phyloP scores from a whole-genome alignment of 306 rosid species.

The Castanopsis chinensis region DNA sequence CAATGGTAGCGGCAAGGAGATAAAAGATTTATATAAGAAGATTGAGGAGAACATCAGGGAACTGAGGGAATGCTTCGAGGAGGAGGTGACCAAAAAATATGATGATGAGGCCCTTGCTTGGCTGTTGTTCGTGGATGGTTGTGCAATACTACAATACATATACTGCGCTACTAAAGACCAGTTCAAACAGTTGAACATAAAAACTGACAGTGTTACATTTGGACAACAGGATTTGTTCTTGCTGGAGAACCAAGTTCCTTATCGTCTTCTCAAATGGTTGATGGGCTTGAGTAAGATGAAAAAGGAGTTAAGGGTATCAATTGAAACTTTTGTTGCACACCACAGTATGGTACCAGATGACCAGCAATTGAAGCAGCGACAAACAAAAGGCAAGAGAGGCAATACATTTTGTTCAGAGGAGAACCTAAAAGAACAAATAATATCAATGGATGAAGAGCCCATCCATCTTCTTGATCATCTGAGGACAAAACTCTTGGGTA shows the following conservation, averaged over 20 bases:
- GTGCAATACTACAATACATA: constrained; percentile 13
- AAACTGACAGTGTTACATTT: neutral
- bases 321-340: neutral
- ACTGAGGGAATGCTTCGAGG: constrained; percentile 1
- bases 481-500: neutral
- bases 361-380: too few species aligned
- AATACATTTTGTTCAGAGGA: too few species aligned
- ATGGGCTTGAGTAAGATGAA: neutral
- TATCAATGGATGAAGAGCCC: neutral
- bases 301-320: rapidly evolving
- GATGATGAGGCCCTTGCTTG: neutral
- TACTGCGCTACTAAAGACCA: rapidly evolving
- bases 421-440: neutral
- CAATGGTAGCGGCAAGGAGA: neutral
- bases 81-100: neutral
- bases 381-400: too few species aligned
- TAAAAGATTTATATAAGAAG: too few species aligned
- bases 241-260: constrained; percentile 35
- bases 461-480: constrained; percentile 12
- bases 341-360: rapidly evolving
- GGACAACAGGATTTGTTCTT: constrained; percentile 22
- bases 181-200: neutral
- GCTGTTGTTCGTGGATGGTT: constrained; percentile 29
- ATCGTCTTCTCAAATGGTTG: neutral
- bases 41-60: neutral